These are phyloP conservation scores for Tylopilus subfusipes DNA, from an alignment of 768 basidiomycete species.

Conservation along the genomic window DNA sequence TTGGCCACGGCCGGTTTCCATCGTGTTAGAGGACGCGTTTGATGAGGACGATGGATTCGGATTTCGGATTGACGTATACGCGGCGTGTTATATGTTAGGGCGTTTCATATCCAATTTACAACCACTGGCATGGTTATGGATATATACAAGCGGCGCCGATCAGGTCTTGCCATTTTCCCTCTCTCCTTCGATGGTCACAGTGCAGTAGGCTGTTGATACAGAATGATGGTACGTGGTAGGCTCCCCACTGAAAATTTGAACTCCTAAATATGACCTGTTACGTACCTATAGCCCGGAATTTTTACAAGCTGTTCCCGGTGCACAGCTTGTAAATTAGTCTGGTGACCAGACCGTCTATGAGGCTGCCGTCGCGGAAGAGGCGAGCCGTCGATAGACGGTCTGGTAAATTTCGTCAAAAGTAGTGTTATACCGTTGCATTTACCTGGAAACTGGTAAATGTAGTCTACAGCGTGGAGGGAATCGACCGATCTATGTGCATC, in stretches of 20 bases:
- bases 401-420: no score
- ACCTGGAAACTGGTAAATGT: no score
- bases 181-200: slow-evolving; percentile 10
- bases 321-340: no score
- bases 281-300: no score
- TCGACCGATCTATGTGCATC: no score
- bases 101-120: slow-evolving; percentile 13
- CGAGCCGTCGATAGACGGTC: no score
- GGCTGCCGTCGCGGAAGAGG: no score
- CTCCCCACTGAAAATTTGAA: background rate
- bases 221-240: slow-evolving; percentile 8
- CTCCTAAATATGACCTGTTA: background rate
- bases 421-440: no score
- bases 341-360: no score
- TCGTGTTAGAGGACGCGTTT: slow-evolving; percentile 28
- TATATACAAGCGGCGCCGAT: background rate
- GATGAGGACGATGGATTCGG: slow-evolving; percentile 29
- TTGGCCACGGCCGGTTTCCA: no score
- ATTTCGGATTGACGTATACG: slow-evolving; percentile 27
- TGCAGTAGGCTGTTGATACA: slow-evolving; percentile 7
- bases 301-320: no score
- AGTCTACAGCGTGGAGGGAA: background rate
- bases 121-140: slow-evolving; percentile 8
- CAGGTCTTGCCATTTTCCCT: slow-evolving; percentile 1
- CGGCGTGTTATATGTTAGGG: no score